Conservation (phyloP, 1,284 basidiomycete genomes). For the Pisolithus thermaeus region DNA sequence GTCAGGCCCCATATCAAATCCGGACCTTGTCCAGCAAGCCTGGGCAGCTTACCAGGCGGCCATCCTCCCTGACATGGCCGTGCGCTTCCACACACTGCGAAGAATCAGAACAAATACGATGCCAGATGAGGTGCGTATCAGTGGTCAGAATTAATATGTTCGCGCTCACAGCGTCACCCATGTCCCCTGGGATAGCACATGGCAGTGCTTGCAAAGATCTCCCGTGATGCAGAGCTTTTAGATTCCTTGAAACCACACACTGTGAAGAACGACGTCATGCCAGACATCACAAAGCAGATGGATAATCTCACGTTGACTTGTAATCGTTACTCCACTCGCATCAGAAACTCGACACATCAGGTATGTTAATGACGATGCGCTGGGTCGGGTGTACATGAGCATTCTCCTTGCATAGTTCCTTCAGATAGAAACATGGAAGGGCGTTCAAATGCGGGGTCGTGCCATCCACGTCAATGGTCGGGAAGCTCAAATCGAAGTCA, state of each 20-base stretch:
- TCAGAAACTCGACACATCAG: slow-evolving; percentile 30
- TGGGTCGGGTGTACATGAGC: background rate
- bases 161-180: background rate
- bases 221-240: slow-evolving; percentile 25
- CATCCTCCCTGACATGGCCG: slow-evolving; percentile 11
- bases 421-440: background rate
- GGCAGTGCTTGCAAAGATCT: slow-evolving; percentile 31
- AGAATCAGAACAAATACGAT: slow-evolving; percentile 19
- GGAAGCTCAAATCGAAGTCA: slow-evolving; percentile 18
- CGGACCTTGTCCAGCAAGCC: slow-evolving; percentile 14
- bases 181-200: slow-evolving; percentile 25
- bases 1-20: background rate
- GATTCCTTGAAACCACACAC: slow-evolving; percentile 31
- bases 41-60: slow-evolving; percentile 38
- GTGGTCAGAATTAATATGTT: background rate
- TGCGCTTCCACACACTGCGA: slow-evolving; percentile 13
- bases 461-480: slow-evolving; percentile 15
- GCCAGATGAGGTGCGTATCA: slow-evolving; percentile 9
- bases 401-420: background rate
- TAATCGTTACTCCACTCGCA: slow-evolving; percentile 38
- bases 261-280: slow-evolving; percentile 39
- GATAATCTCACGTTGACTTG: slow-evolving; percentile 30
- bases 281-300: slow-evolving; percentile 18
- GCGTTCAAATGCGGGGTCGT: background rate
- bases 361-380: slow-evolving; percentile 16